Base-by-base conservation (phyloP, 1,139 yeast species). In the Saccharomyces hybrid region DNA sequence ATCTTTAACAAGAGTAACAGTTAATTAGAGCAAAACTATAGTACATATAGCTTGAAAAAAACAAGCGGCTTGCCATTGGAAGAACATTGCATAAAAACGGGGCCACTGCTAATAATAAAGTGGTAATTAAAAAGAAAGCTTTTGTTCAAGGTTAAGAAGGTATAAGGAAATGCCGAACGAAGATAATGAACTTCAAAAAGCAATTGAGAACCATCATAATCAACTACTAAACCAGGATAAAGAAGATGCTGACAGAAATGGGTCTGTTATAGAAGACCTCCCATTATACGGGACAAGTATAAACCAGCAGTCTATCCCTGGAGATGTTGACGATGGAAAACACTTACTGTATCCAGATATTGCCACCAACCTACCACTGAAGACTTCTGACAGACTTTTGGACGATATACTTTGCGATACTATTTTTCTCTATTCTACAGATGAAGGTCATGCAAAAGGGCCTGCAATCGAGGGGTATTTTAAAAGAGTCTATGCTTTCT, bases 331-430 rank as follows among this genome's bases (percentile, higher is more conserved):
- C 51, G 62, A 60, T 51, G 71, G 71, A 8, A 63, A 58, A 26
- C 57, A 57, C n/a, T 49, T 66, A 5, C 48, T 67, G 51, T 68
- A 66, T 48, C 64, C 66, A 47, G 55, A 59, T 48, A 76, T 81
- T 4, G 49, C 52, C 13, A 49, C 50, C 5, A 48, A 49, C 9
- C 61, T 59, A 42, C 68, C 69, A 2, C 82, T 80, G 69, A 85
- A 85, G 63, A 84, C 91, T 0, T 71, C 84, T 29, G 85, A 85
- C 61, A 72, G 93, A 53, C 74, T 85, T 31, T 61, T 85, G 29
- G 89, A 84, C 64, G 93, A 85, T 63, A 66, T 85, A 46, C 73
- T 78, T 28, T 61, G 64, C 11, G 72, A 68, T 51, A 46, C 68
- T 23, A 44, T 59, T 4, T 64, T 64, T 46, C 27, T 26, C 4